A percentile compares a stretch with the other conserved stretches of the same genome.
Conservation (phyloP, 257 asterid species). For the Penstemon barbatus region DNA sequence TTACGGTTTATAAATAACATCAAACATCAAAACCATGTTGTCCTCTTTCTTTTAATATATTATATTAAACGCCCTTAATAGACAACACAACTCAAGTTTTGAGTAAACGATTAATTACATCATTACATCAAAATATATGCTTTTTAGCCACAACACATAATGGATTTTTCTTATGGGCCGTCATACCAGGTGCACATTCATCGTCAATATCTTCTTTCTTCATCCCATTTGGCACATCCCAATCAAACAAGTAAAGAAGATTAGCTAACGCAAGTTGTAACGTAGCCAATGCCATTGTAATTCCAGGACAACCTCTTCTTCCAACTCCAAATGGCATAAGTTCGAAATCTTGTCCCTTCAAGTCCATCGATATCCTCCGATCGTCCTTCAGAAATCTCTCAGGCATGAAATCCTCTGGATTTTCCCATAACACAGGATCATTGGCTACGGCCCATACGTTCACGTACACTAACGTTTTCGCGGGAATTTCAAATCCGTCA, state of each 20-base stretch:
- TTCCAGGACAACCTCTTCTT: conserved; percentile 37
- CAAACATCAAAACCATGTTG: too few relatives aligned
- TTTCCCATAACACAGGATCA: conserved; percentile 24
- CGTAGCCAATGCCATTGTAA: conserved; percentile 23
- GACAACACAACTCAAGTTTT: too few relatives aligned
- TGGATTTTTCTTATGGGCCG: conserved; percentile 29
- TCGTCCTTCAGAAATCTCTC: conserved; percentile 25
- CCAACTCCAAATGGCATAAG: conserved; percentile 38
- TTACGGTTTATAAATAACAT: too few relatives aligned
- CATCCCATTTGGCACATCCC: conserved; percentile 28
- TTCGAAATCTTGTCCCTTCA: conserved; percentile 18
- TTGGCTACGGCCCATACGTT: conserved; percentile 31
- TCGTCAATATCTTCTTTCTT: conserved; percentile 28
- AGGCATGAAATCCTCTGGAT: conserved; percentile 23
- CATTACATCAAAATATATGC: neutral
- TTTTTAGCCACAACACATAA: conserved; percentile 29
- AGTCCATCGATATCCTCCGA: neutral
- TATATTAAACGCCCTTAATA: too few relatives aligned
- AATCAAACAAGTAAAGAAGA: conserved; percentile 32
- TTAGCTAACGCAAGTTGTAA: conserved; percentile 30
- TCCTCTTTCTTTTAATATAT: too few relatives aligned
- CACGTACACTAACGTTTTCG: conserved; percentile 22
- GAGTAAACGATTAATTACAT: neutral
- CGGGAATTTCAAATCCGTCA: conserved; percentile 23
- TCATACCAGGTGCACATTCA: conserved; percentile 16